Base-by-base conservation (phyloP, 179 eudicot genomes). In the Actinidia polygama region DNA sequence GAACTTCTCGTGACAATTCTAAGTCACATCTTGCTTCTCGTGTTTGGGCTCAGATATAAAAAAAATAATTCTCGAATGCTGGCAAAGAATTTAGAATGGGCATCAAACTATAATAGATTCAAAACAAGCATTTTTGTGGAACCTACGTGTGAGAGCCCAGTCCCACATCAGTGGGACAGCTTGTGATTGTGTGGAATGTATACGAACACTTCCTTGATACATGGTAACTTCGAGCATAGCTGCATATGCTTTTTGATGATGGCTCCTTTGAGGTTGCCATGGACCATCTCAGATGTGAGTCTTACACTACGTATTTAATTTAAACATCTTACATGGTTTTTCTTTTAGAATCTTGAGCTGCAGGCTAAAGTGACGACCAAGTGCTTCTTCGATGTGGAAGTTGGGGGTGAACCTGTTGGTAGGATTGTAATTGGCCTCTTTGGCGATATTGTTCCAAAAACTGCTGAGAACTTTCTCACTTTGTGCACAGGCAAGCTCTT, bases 401-500 rank as follows among this genome's bases (percentile, higher is more conserved):
- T 88, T 80, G 92, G 91, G 10, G 89, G 89, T 59, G 87, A 90
- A 73, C 85, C 83, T 58, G 75, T 58, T 36, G 92, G 90, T 6
- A 81, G 89, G 77, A 88, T 90, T 84, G 89, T 88, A 40, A 80
- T 90, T 24, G 92, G 92, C 69, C 82, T 90, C 62, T 88, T 79
- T 80, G 92, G 92, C 23, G 91, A 88, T 30, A 88, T 69, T 53
- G 90, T 85, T 70, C 90, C 90, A 7, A 82, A 78, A 83, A 90
- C 92, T 80, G 92, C 81, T 23, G 92, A 90, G 77, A 90, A 90
- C 73, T 90, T 90, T 46, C 88, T 90, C 11, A 86, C 85, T 53
- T 84, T 90, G 53, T 90, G 92, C 85, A 90, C 89, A 74, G 89
- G 89, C 73, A 83, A 71, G 69, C 40, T 64, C 24, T 80, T 12